These are phyloP conservation scores for Pseudofabraea citricarpa DNA, from an alignment of 2,329 filamentous ascomycete genomes.

Conservation along the genomic window DNA sequence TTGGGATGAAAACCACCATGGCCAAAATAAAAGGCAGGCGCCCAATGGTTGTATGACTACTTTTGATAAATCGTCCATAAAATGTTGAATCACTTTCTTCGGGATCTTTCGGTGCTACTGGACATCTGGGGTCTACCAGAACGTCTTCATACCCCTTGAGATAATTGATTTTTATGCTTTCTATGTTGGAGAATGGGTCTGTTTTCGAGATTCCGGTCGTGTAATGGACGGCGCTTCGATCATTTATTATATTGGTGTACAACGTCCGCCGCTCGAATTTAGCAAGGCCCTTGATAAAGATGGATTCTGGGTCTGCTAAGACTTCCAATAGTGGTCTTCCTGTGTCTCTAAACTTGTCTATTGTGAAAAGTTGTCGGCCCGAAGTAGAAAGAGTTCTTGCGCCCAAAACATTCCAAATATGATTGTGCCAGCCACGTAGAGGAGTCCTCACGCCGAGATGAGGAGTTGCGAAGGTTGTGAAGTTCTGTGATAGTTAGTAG, in stretches of 20 bases:
- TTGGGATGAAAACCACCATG: constrained; percentile 65
- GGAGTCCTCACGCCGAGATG: constrained; percentile 74
- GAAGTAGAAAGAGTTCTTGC: constrained; percentile 77
- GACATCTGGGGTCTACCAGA: constrained; percentile 64
- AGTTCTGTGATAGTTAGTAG: constrained; percentile 53
- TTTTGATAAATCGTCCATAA: constrained; percentile 18
- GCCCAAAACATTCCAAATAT: constrained; percentile 78
- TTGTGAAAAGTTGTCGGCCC: constrained; percentile 80
- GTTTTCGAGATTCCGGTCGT: constrained; percentile 73
- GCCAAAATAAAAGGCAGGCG: constrained; percentile 60
- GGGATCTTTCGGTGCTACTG: constrained; percentile 45
- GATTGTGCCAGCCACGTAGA: constrained; percentile 58
- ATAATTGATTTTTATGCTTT: constrained; percentile 67
- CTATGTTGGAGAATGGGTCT: constrained; percentile 70
- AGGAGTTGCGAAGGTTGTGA: constrained; percentile 86
- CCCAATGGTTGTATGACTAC: constrained; percentile 26
- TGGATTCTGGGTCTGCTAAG: constrained; percentile 75
- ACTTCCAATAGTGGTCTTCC: constrained; percentile 75
- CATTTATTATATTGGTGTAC: constrained; percentile 86
- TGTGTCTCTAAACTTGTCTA: constrained; percentile 81
- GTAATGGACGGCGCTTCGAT: constrained; percentile 76
- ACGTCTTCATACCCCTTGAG: constrained; percentile 69
- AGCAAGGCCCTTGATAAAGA: constrained; percentile 77
- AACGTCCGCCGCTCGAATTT: constrained; percentile 72
- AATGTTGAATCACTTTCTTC: constrained; percentile 18